Base-by-base conservation (phyloP, 176 grass and related monocot genomes). In the Alloteropsis semialata region DNA sequence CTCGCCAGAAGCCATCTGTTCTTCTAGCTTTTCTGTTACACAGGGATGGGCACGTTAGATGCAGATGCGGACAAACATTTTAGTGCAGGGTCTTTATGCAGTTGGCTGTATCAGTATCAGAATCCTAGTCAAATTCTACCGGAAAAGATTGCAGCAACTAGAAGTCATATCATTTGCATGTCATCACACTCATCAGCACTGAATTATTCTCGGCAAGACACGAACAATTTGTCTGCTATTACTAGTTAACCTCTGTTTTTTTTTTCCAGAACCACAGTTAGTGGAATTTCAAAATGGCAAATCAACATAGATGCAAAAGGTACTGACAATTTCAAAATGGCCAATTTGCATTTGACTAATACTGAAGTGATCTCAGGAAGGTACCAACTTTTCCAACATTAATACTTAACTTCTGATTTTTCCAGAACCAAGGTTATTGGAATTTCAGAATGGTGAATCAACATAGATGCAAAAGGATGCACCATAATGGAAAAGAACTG, bases 1-100 rank as follows among this genome's bases (percentile, higher is more conserved):
- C 75, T 78, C 84, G 5, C 78, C 75, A 28, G 87, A 81, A 49
- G 80, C 59, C 84, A 82, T 77, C 83, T 89, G 89, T 55, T 95
- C 88, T 89, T 93, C 96, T 46, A 93, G 73, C 65, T 88, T 74
- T 76, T 94, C 96, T 98, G 72, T 75, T 81, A 79, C 74, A 72
- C 14, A 78, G 34, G 5, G 22, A 51, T 80, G 37, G 33, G 28
- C 22, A 39, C 24, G 4, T 86, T 50, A 86, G 46, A 58, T 49
- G 25, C 42, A 78, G 41, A 62, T 58, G 81, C 16, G 38, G 38
- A 39, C n/a, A 72, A 84, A 65, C 21, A 78, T 61, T 74, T 45
- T 50, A 57, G 38, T 65, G 25, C 38, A 72, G 67, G 48, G 28
- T 44, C 57, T 77, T 53, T 76, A 55, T 78, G 18, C 33, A 78